These are phyloP conservation scores for Huntiella abstrusa DNA, from an alignment of 2,329 filamentous ascomycete species.

Conservation along the genomic window DNA sequence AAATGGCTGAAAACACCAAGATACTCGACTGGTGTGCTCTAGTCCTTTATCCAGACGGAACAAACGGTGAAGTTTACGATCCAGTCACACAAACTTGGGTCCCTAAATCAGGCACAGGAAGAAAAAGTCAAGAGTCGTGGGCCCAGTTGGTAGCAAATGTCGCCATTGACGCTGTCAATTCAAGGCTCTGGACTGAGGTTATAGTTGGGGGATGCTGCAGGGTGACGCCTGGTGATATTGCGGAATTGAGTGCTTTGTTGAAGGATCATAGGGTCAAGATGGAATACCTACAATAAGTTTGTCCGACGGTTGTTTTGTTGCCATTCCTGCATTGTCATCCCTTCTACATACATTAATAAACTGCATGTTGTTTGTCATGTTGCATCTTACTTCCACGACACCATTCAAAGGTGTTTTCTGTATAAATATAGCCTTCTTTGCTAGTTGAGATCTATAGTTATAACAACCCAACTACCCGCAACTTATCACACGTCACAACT, in stretches of 20 bases:
- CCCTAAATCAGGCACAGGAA: constrained; percentile 16
- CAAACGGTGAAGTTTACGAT: constrained; percentile 49
- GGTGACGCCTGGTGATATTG: constrained; percentile 21
- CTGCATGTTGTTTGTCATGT: too few relatives aligned
- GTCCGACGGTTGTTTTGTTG: too few relatives aligned
- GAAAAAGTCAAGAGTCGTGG: constrained; percentile 21
- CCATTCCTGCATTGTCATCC: too few relatives aligned
- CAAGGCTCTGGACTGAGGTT: constrained; percentile 25
- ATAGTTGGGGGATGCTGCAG: constrained; percentile 37
- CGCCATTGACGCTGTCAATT: constrained; percentile 20
- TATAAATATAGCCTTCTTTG: too few relatives aligned
- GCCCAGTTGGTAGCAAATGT: constrained; percentile 25
- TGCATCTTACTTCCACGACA: too few relatives aligned
- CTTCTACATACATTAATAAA: too few relatives aligned
- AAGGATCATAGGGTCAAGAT: background rate
- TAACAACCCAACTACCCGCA: too few relatives aligned
- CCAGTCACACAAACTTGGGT: constrained; percentile 43
- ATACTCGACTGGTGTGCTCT: constrained; percentile 29
- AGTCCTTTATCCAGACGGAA: constrained; percentile 50
- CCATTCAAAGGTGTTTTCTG: too few relatives aligned
- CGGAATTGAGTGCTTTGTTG: background rate
- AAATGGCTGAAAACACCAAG: constrained; percentile 19
- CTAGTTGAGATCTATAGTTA: too few relatives aligned
- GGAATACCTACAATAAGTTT: background rate
- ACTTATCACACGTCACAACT: too few relatives aligned